These are phyloP conservation scores for Monosporozyma aquatica DNA, from an alignment of 805 yeast genomes.

Conservation along the genomic window DNA sequence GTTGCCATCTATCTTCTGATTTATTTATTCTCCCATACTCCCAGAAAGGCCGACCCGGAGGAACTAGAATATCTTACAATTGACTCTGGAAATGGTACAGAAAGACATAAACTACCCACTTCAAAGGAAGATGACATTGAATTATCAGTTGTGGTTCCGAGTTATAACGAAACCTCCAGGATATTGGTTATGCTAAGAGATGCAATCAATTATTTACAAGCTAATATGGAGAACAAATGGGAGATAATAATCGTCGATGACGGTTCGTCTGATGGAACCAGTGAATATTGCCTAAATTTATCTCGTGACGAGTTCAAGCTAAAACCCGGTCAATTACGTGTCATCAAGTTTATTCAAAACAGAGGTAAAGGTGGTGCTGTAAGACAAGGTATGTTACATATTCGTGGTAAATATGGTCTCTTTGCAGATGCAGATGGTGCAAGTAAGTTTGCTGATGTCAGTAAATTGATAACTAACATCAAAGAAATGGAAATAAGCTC, in stretches of 20 bases:
- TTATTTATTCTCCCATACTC: conserved; percentile 50
- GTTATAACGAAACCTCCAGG: conserved; percentile 77
- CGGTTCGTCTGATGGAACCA: conserved; percentile 79
- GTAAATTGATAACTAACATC: conserved; percentile 40
- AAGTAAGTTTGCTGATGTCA: conserved; percentile 63
- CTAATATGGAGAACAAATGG: conserved; percentile 26
- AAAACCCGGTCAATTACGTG: conserved; percentile 54
- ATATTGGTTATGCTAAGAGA: conserved; percentile 66
- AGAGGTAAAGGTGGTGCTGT: conserved; percentile 98
- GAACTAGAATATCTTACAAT: conserved; percentile 50
- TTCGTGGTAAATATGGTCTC: conserved; percentile 62
- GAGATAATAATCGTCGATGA: conserved; percentile 89
- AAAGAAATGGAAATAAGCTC: conserved; percentile 19
- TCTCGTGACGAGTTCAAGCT: conserved; percentile 37
- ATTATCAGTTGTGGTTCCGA: conserved; percentile 81
- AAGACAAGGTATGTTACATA: conserved; percentile 75
- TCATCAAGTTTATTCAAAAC: conserved; percentile 59
- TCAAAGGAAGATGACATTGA: conserved; percentile 34
- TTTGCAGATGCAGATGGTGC: conserved; percentile 99
- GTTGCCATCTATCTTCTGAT: conserved; percentile 32
- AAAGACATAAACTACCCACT: conserved; percentile 27
- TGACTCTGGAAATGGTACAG: conserved; percentile 24
- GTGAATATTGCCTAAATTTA: conserved; percentile 58
- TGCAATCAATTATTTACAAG: conserved; percentile 44
- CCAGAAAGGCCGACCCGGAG: conserved; percentile 44